Percentiles rank a stretch among this genome's conserved stretches.
Conservation (phyloP, 441 rosid species). For the Gossypium gossypioides region DNA sequence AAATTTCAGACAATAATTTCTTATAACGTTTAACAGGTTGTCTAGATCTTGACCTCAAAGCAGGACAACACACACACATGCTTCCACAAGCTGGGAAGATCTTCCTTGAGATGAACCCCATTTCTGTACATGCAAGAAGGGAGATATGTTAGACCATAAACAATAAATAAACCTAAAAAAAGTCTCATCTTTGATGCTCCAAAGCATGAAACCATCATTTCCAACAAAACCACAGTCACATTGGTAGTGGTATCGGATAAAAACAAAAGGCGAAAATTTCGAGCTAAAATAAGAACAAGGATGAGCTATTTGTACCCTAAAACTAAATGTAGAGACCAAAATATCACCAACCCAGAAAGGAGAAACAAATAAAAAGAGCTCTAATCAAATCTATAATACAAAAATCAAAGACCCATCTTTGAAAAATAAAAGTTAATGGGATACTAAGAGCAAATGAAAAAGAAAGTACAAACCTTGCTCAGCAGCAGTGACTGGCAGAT, state of each 20-base stretch:
- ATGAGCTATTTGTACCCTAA: constrained; percentile 2
- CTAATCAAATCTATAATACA: neutral
- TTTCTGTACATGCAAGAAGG: constrained; percentile 35
- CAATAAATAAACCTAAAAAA: neutral
- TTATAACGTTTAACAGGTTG: constrained; percentile 97
- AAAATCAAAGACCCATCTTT: constrained; percentile 12
- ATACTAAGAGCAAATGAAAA: neutral
- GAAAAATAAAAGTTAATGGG: neutral
- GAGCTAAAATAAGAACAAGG: constrained; percentile 4
- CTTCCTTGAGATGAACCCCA: constrained; percentile 89
- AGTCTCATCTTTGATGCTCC: neutral
- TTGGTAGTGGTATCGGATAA: neutral
- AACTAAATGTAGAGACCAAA: neutral
- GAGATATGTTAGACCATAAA: neutral
- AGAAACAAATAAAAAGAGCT: constrained; percentile 2
- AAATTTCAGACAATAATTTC: constrained; percentile 80
- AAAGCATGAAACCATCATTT: constrained; percentile 2
- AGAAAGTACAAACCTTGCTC: constrained; percentile 31
- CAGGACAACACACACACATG: constrained; percentile 97
- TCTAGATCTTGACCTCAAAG: constrained; percentile 92
- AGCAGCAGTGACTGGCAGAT: constrained; percentile 33
- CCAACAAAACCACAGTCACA: neutral
- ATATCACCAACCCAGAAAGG: constrained; percentile 5
- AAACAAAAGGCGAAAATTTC: neutral
- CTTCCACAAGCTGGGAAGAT: constrained; percentile 92